Evolutionary conservation across 1,284 basidiomycete species (phyloP).

Genomic region (Ustilago xerochloae): DNA sequence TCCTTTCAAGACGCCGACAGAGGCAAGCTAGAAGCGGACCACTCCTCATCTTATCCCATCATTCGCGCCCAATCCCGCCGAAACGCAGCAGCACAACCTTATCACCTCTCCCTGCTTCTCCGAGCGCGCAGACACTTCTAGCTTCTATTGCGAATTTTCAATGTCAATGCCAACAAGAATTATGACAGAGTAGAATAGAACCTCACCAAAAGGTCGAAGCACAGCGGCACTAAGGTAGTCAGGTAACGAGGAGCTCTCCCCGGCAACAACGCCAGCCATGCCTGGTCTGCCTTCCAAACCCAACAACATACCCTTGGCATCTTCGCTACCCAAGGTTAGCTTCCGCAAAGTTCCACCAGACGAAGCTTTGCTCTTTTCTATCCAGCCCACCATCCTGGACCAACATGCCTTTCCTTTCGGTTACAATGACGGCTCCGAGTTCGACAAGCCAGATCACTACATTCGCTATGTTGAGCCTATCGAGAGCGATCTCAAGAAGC

Average conservation of each 20-base stretch:
- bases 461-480: slow-evolving; percentile 92
- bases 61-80: neutral
- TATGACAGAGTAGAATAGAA: neutral
- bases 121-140: no score
- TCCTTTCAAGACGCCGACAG: neutral
- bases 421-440: slow-evolving; percentile 80
- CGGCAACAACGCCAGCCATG: slow-evolving; percentile 9
- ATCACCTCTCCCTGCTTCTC: no score
- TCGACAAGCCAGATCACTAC: slow-evolving; percentile 83
- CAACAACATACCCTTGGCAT: slow-evolving; percentile 60
- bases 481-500: slow-evolving; percentile 87
- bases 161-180: neutral
- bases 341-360: slow-evolving; percentile 55
- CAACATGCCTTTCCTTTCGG: slow-evolving; percentile 58
- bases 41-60: neutral
- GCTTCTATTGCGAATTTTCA: no score
- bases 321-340: slow-evolving; percentile 59
- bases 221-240: neutral
- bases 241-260: neutral
- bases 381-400: slow-evolving; percentile 53
- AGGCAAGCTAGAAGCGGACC: neutral
- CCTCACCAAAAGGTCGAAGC: neutral
- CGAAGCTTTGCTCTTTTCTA: slow-evolving; percentile 45
- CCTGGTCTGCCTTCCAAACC: slow-evolving; percentile 49
- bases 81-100: neutral